Conservation (phyloP, 106 monocot genomes). For the Dioscorea dumetorum region DNA sequence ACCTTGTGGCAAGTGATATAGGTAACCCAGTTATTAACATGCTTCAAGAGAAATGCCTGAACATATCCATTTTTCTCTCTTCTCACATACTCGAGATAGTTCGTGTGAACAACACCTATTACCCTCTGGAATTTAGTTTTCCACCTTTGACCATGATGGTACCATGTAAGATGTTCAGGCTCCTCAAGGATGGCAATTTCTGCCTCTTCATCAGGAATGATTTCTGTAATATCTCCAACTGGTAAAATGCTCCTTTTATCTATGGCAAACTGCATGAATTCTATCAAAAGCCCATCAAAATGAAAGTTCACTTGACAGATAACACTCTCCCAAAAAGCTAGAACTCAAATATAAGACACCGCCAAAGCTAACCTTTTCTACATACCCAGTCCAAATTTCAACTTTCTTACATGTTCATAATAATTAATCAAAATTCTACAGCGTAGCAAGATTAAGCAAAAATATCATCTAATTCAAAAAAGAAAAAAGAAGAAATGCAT, state of each 20-base stretch:
- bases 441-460: not conserved
- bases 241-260: slow-evolving; percentile 73
- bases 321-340: not conserved
- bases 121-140: slow-evolving; percentile 64
- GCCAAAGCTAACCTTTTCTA: not conserved
- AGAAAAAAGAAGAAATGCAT: not conserved
- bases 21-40: slow-evolving; percentile 73
- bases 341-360: not conserved
- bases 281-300: not conserved
- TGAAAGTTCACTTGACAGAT: not conserved
- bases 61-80: slow-evolving; percentile 70
- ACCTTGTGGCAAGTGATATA: slow-evolving; percentile 85
- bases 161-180: slow-evolving; percentile 91
- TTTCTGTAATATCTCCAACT: slow-evolving; percentile 60
- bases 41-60: slow-evolving; percentile 68
- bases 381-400: not conserved
- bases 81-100: slow-evolving; percentile 81
- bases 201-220: slow-evolving; percentile 59
- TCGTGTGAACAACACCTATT: slow-evolving; percentile 79
- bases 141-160: slow-evolving; percentile 82
- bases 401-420: not conserved
- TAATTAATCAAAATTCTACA: not conserved
- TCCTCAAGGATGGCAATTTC: slow-evolving; percentile 83
- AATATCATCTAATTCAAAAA: not conserved
- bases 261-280: slow-evolving; percentile 44